Base-by-base conservation (phyloP, 345 rosid species). In the Kandelia obovata region DNA sequence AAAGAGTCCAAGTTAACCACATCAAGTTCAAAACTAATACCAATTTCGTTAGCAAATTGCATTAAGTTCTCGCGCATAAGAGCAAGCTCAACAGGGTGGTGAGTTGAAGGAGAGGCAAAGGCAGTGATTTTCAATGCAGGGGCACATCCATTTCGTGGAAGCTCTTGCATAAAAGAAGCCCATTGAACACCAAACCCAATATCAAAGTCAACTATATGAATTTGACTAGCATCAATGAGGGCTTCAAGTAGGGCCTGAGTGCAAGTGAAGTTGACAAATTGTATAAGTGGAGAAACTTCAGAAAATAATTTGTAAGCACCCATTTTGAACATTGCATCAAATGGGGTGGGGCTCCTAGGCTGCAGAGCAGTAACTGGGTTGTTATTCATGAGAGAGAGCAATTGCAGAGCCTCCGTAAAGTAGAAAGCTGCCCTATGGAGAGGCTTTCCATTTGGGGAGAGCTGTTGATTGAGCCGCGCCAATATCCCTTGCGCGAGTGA, bases 381-480 rank as follows among this genome's bases (percentile, higher is more conserved):
- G 72, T 68, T 70, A 26, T 69, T 72, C 74, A 64, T 79, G 53
- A 70, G 68, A 56, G 82, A 78, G 62, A 78, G 73, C 72, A 79
- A 70, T 74, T 83, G 89, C 62, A 85, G 77, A 51, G 89, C 89
- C 83, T 85, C 88, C 78, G 75, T 85, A 82, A 85, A 85, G 80
- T 83, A 80, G 83, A 78, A 85, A 80, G 82, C 83, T 67, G 83
- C 86, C 78, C 89, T 80, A 11, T 79, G 76, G 47, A 75, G 70
- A 71, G 89, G 89, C 86, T 79, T 83, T 43, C 88, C 88, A 16
- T 20, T 31, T 47, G 75, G 75, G 56, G 96, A 88, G 89, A 95
- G 96, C 88, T 88, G 96, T 79, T 95, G 99, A 95, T 95, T 95
- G 98, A 95, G 99, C 98, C 99, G 99, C 97, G 99, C 99, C 99